phyloP scores from a whole-genome alignment of 2,329 filamentous ascomycete genomes.

The Colletotrichum costaricense region DNA sequence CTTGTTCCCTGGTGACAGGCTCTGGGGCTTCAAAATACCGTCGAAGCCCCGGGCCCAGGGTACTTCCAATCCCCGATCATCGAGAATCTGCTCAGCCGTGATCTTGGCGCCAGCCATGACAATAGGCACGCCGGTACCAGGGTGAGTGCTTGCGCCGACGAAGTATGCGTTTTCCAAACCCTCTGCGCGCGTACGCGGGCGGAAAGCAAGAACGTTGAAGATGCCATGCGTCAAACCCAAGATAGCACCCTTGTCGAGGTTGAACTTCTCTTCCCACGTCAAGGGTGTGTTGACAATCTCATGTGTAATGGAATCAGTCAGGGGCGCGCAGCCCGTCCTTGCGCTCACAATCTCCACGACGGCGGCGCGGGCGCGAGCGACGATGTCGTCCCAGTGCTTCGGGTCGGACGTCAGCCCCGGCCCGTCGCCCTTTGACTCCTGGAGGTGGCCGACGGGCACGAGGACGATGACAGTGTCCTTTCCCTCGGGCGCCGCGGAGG shows the following conservation, averaged over 20 bases:
- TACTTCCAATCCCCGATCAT: slow-evolving; percentile 43
- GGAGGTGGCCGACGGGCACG: slow-evolving; percentile 77
- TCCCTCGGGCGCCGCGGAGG: slow-evolving; percentile 72
- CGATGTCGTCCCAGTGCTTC: slow-evolving; percentile 72
- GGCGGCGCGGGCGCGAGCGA: slow-evolving; percentile 66
- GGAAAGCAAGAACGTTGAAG: slow-evolving; percentile 77
- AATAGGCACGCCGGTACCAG: slow-evolving; percentile 81
- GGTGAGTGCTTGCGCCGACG: slow-evolving; percentile 80
- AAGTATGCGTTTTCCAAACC: slow-evolving; percentile 70
- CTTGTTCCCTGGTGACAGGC: neutral
- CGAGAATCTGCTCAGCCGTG: slow-evolving; percentile 56
- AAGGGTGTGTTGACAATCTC: slow-evolving; percentile 75
- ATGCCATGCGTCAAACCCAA: slow-evolving; percentile 78
- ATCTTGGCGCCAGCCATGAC: slow-evolving; percentile 77
- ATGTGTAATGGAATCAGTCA: slow-evolving; percentile 61
- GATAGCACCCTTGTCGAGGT: slow-evolving; percentile 80
- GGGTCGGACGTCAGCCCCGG: slow-evolving; percentile 48
- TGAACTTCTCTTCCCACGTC: slow-evolving; percentile 75
- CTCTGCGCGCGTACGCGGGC: slow-evolving; percentile 67
- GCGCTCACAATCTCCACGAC: slow-evolving; percentile 70
- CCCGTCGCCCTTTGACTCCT: slow-evolving; percentile 53
- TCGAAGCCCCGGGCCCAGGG: slow-evolving; percentile 42
- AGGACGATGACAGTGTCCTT: slow-evolving; percentile 76
- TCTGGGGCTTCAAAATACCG: slow-evolving; percentile 27
- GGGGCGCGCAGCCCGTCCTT: slow-evolving; percentile 67